phyloP scores from a whole-genome alignment of 169 alveolate species.

The Miamiensis avidus region DNA sequence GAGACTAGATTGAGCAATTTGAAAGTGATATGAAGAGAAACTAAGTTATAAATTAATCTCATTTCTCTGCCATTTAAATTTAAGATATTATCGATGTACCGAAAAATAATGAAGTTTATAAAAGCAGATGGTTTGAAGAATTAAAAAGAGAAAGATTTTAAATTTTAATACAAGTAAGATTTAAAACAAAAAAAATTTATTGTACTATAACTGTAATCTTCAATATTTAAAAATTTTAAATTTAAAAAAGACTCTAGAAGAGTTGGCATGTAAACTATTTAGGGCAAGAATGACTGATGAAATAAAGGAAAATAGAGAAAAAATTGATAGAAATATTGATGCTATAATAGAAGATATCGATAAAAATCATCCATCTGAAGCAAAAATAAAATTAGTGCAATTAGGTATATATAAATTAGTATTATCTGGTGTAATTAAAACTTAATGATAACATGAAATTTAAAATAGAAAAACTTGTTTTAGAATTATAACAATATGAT shows the following conservation, averaged over 20 bases:
- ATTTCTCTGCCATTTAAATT: not conserved
- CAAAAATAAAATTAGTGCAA: not conserved
- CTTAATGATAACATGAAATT: too few relatives aligned
- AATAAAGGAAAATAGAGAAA: not conserved
- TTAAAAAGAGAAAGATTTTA: slow-evolving; percentile 8
- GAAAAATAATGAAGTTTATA: too few relatives aligned
- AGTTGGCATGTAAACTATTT: slow-evolving; percentile 3
- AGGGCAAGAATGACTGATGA: slow-evolving; percentile 22
- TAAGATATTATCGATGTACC: not conserved
- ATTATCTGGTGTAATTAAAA: not conserved
- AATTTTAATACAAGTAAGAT: not conserved
- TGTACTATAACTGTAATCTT: not conserved
- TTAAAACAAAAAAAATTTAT: too few relatives aligned
- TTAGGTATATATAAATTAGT: slow-evolving; percentile 2
- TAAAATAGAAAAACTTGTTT: not conserved
- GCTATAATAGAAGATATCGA: slow-evolving; percentile 11
- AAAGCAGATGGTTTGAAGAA: slow-evolving; percentile 2
- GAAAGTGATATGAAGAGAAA: not conserved
- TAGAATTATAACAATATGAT: not conserved
- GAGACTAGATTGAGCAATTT: not conserved
- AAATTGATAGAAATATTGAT: not conserved
- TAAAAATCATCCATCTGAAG: not conserved
- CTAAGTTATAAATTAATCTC: too few relatives aligned
- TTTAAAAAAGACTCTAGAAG: slow-evolving; percentile 6
- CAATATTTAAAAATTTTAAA: too few relatives aligned